Percentiles rank a stretch among this genome's conserved stretches.
These are phyloP conservation scores for Sporobolomyces roseus DNA, from an alignment of 768 basidiomycete species.

Conservation along the genomic window DNA sequence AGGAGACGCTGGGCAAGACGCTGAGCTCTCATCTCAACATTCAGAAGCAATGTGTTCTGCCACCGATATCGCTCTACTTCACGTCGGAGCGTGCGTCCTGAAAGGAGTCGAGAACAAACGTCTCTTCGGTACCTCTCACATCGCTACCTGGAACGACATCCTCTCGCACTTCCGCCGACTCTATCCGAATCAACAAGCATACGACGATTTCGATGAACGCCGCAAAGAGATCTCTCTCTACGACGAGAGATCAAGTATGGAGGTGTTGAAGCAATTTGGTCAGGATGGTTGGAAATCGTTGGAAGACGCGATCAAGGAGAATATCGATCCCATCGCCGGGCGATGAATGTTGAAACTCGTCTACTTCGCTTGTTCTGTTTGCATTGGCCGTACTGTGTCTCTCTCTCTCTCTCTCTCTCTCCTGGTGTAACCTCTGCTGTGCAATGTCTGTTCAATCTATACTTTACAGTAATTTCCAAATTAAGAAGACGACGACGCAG, in stretches of 20 bases:
- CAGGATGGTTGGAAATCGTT: background rate
- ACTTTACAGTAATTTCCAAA: no score
- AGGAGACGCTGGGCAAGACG: no score
- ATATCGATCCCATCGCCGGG: background rate
- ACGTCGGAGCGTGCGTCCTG: background rate
- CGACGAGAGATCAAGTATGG: background rate
- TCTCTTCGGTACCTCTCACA: background rate
- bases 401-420: no score
- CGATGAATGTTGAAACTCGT: background rate
- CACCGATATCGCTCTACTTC: constrained; percentile 1
- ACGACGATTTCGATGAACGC: constrained; percentile 1
- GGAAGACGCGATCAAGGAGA: constrained; percentile 2
- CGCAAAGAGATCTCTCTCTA: background rate
- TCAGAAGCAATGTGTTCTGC: background rate
- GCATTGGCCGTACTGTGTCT: no score
- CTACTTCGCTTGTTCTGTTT: background rate
- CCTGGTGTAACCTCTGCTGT: no score
- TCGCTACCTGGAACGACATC: constrained; percentile 9
- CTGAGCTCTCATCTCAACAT: background rate
- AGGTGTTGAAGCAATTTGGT: background rate
- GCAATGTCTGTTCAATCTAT: no score
- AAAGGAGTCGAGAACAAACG: background rate
- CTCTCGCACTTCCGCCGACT: constrained; percentile 2
- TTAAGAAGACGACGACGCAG: no score
- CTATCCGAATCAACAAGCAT: background rate